phyloP scores from a whole-genome alignment of 495 filamentous ascomycete genomes.

The Arthonia radiata region DNA sequence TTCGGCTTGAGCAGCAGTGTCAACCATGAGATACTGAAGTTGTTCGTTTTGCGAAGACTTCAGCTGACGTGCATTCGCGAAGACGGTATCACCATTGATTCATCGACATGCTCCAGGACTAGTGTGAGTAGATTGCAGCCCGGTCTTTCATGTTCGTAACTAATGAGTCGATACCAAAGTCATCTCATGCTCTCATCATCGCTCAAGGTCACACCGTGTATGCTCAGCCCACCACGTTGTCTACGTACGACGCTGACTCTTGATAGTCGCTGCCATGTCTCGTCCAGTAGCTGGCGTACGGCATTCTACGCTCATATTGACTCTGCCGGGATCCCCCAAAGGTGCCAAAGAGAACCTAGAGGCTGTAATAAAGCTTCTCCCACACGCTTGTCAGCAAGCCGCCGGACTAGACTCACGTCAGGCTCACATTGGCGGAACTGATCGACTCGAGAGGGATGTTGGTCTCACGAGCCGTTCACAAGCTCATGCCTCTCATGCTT shows the following conservation, averaged over 20 bases:
- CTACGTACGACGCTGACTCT: constrained; percentile 4
- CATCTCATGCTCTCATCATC: constrained; percentile 88
- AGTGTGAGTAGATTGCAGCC: constrained; percentile 52
- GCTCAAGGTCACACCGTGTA: constrained; percentile 68
- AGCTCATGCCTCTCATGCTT: too few relatives aligned
- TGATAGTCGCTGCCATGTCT: constrained; percentile 83
- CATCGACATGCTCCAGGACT: constrained; percentile 75
- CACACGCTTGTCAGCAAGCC: constrained; percentile 81
- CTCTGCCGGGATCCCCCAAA: constrained; percentile 84
- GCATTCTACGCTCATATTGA: constrained; percentile 63
- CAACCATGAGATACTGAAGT: constrained; percentile 2
- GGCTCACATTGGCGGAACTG: constrained; percentile 56
- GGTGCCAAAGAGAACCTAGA: constrained; percentile 93
- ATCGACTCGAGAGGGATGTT: constrained; percentile 64
- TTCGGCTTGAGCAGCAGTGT: too few relatives aligned
- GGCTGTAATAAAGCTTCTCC: constrained; percentile 65
- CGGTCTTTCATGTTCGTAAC: constrained; percentile 1
- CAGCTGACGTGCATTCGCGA: constrained; percentile 1
- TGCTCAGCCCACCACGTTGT: constrained; percentile 1
- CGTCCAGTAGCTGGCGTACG: constrained; percentile 78
- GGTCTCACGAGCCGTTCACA: too few relatives aligned
- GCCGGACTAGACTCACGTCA: constrained; percentile 58
- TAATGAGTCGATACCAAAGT: constrained; percentile 13
- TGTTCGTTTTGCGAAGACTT: background rate
- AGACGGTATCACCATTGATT: constrained; percentile 61